Percentiles rank a stretch among this genome's conserved stretches.
These are phyloP conservation scores for Mariannaea elegans DNA, from an alignment of 2,329 filamentous ascomycete species.

Conservation along the genomic window DNA sequence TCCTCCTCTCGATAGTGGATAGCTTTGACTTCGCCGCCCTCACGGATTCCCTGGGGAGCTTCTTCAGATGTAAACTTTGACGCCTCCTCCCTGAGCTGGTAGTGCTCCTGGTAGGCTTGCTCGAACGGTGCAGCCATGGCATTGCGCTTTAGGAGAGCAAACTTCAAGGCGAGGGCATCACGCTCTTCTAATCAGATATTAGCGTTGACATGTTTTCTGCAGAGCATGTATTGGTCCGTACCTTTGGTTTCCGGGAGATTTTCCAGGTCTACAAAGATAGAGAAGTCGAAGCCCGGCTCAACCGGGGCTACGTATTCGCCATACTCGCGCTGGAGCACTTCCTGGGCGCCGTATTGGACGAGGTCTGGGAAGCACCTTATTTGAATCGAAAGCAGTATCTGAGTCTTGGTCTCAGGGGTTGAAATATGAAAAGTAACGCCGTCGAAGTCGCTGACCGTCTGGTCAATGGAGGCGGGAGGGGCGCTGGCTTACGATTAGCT, in stretches of 20 bases:
- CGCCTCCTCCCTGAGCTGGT: constrained; percentile 84
- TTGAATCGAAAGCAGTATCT: constrained; percentile 93
- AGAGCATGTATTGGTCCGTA: constrained; percentile 43
- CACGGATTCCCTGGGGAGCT: constrained; percentile 87
- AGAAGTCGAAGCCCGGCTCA: constrained; percentile 96
- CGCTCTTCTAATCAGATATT: constrained; percentile 71
- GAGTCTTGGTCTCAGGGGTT: constrained; percentile 90
- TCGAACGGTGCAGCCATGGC: constrained; percentile 99
- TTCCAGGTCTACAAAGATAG: constrained; percentile 88
- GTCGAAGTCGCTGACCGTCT: constrained; percentile 98
- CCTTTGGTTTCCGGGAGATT: constrained; percentile 82
- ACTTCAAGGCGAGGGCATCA: constrained; percentile 85
- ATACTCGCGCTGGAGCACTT: constrained; percentile 94
- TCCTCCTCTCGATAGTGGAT: constrained; percentile 99
- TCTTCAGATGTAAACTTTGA: constrained; percentile 93
- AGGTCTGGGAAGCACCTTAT: constrained; percentile 96
- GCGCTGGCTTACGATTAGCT: constrained; percentile 67
- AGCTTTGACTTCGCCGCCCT: constrained; percentile 92
- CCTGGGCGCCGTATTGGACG: constrained; percentile 89
- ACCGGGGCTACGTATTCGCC: constrained; percentile 87
- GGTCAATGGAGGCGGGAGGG: constrained; percentile 88
- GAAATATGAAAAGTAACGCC: constrained; percentile 99
- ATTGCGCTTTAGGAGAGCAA: constrained; percentile 95
- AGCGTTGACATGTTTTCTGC: neutral
- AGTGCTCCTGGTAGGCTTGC: constrained; percentile 93